Evolutionary conservation across 805 yeast species (phyloP), one percentile per base, ranked within the genome.

Genomic region (Candida cerambycidarum): DNA sequence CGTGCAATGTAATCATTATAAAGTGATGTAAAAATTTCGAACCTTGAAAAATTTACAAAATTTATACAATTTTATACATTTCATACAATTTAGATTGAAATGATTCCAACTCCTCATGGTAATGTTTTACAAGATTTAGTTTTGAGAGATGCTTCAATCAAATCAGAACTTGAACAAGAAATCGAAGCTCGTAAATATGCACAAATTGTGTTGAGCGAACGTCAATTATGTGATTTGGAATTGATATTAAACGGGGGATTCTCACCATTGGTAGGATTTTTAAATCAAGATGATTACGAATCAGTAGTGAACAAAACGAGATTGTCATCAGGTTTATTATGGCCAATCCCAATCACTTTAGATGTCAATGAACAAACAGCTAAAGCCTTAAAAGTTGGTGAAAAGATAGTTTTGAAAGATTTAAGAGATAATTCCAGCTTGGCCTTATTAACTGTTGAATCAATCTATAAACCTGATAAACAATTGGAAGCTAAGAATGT

Each of bases 181-280:
- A 76, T 83, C 14, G 67, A 71, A 24, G 46, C 66, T 11, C 43
- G 56, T 14, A 46, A 47, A 13, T 71, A 81, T 41, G 66, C 72
- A 16, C 57, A 73, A n/a, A 62, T 78, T 39, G 66, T 64, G 10
- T 73, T 90, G 52, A 83, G 95, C 25, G 92, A 81, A 49, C 84
- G 98, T 62, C 97, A 90, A 64, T 73, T 90, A 43, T 90, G 98
- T 67, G 98, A 90, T 65, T 70, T 92, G 58, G 98, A 90, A 69
- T 75, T 92, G 64, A 87, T 90, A 59, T 69, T 92, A 47, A 85
- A 85, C 56, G 98, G 98, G 64, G 97, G 97, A 4, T 90, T 90
- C 63, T 89, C 97, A 30, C 98, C 93, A 13, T 68, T 82, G 61
- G 70, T 73, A 31, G 89, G 86, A 15, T 84, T 80, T 66, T 65